Conservation (phyloP, 108 stramenopile species). For the Schizochytrium sp. region DNA sequence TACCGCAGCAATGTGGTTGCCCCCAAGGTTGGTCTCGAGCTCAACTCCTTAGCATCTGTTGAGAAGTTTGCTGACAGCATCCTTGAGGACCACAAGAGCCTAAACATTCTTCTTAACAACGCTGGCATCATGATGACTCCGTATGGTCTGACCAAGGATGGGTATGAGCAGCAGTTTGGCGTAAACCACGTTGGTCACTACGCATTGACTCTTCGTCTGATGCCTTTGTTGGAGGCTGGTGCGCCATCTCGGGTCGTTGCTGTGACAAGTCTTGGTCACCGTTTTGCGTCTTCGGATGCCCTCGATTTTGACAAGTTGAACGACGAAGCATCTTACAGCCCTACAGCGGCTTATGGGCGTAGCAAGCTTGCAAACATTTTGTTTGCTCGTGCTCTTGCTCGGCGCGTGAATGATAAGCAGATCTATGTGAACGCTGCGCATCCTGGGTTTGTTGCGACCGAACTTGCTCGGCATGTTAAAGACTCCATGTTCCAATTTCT, state of each 20-base stretch:
- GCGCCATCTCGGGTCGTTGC: slow-evolving; percentile 13
- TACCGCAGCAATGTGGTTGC: background rate
- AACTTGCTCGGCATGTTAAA: background rate
- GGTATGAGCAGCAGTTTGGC: slow-evolving; percentile 43
- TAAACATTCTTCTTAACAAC: background rate
- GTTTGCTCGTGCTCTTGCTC: background rate
- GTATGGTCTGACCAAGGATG: slow-evolving; percentile 16
- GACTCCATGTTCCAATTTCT: background rate
- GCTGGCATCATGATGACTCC: slow-evolving; percentile 58
- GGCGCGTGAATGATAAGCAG: background rate
- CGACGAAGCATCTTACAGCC: background rate
- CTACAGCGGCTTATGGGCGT: slow-evolving; percentile 12
- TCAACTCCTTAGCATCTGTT: background rate
- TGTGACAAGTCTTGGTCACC: background rate
- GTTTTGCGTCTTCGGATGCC: background rate
- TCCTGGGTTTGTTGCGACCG: slow-evolving; percentile 47
- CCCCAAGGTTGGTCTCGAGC: slow-evolving; percentile 9
- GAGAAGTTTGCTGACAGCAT: background rate
- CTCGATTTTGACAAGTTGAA: slow-evolving; percentile 40
- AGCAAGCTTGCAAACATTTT: slow-evolving; percentile 32
- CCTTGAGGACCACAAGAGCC: background rate
- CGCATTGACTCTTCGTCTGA: slow-evolving; percentile 3
- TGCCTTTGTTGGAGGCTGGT: slow-evolving; percentile 7
- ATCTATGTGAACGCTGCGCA: slow-evolving; percentile 49
- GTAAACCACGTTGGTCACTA: slow-evolving; percentile 53